Conservation (phyloP, 2,329 filamentous ascomycete species). For the Fusarium dimerum region DNA sequence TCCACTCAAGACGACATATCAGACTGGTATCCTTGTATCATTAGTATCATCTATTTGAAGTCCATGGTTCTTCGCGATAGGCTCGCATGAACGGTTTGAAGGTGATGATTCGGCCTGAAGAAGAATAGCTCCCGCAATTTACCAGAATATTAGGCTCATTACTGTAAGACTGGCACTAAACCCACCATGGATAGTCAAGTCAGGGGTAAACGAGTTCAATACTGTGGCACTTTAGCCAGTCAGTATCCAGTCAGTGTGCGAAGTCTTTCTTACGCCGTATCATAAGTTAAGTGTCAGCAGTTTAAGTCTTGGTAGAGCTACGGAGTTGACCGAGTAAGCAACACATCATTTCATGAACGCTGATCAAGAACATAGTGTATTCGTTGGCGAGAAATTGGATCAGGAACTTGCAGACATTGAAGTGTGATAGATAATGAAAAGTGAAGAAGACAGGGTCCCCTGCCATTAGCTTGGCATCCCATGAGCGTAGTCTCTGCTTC, state of each 20-base stretch:
- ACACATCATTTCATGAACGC: constrained; percentile 1
- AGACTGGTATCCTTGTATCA: neutral
- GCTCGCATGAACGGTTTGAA: neutral
- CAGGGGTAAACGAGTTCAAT: neutral
- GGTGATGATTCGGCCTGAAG: neutral
- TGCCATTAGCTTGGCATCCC: neutral
- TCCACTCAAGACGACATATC: too few relatives aligned
- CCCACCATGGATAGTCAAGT: neutral
- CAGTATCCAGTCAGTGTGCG: neutral
- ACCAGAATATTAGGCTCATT: neutral
- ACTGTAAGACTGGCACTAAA: neutral
- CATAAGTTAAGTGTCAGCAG: constrained; percentile 10
- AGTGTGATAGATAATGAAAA: constrained; percentile 1
- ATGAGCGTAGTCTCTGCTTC: neutral
- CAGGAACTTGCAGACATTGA: constrained; percentile 16
- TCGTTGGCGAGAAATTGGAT: constrained; percentile 4
- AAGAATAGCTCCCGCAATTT: neutral
- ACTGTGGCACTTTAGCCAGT: neutral
- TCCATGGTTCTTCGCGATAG: neutral
- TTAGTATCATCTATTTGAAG: neutral
- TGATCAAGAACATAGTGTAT: constrained; percentile 13
- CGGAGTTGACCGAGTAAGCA: constrained; percentile 25
- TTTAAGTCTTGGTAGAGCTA: constrained; percentile 1
- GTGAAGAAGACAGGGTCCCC: neutral
- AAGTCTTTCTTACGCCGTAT: neutral